Evolutionary conservation across 148 eudicot genomes (phyloP), one percentile per base, ranked within the genome.

Genomic region (Polygonum aviculare): DNA sequence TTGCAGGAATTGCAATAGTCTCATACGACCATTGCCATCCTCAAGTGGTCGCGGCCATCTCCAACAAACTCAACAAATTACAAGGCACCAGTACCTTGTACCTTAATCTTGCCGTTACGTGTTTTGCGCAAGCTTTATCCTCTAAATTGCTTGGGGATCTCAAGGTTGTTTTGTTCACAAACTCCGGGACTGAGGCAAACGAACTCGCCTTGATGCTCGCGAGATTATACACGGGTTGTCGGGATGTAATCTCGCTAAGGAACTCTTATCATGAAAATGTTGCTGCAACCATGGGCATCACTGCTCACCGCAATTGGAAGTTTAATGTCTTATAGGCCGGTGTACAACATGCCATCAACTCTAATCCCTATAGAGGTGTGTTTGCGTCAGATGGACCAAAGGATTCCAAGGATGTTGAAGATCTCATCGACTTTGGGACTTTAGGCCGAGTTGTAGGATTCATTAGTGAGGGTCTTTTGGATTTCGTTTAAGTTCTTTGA

Each of bases 81-180:
- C 99, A 95, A 77, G 97, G 93, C 78, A 89, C 94, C 7, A 95
- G 97, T 22, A 82, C 80, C n/a, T n/a, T n/a, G n/a, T n/a, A n/a
- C n/a, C n/a, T n/a, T n/a, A n/a, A n/a, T n/a, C n/a, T n/a, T n/a
- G n/a, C n/a, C n/a, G n/a, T n/a, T n/a, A n/a, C n/a, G n/a, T n/a
- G n/a, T n/a, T n/a, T n/a, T n/a, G n/a, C n/a, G n/a, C n/a, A n/a
- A n/a, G n/a, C n/a, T n/a, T n/a, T n/a, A n/a, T n/a, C n/a, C n/a
- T n/a, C n/a, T n/a, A n/a, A n/a, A n/a, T n/a, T n/a, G n/a, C n/a
- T n/a, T n/a, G n/a, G n/a, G n/a, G n/a, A n/a, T n/a, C n/a, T n/a
- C n/a, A n/a, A 96, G 99, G 99, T 96, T 62, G 99, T 96, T 63
- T 93, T 90, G 80, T 96, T 96, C 65, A 96, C 99, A 12, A 96